These are phyloP conservation scores for Isoetes taiwanensis DNA, from an alignment of 75 land plant species.

Conservation along the genomic window DNA sequence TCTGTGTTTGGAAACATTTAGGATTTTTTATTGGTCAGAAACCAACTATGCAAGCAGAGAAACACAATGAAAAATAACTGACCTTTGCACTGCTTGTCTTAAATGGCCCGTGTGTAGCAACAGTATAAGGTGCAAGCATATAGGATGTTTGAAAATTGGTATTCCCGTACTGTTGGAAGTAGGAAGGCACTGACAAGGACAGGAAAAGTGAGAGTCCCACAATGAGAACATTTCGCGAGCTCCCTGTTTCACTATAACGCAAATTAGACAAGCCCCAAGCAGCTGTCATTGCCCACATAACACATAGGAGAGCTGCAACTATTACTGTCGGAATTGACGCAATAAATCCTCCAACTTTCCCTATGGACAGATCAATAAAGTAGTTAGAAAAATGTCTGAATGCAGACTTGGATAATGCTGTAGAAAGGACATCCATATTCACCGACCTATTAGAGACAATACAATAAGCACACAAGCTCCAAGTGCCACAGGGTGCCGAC, in stretches of 20 bases:
- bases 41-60: neutral
- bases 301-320: constrained; percentile 55
- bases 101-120: constrained; percentile 61
- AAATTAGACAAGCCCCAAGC: constrained; percentile 67
- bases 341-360: constrained; percentile 74
- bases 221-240: constrained; percentile 59
- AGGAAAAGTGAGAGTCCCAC: constrained; percentile 75
- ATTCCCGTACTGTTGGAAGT: constrained; percentile 65
- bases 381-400: neutral
- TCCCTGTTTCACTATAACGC: constrained; percentile 55
- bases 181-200: constrained; percentile 70
- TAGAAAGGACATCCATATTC: neutral
- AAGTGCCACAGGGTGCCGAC: constrained; percentile 55
- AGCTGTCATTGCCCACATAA: constrained; percentile 59
- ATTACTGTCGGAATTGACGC: constrained; percentile 75
- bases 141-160: constrained; percentile 28
- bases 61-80: constrained; percentile 23
- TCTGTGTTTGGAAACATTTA: no score
- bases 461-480: constrained; percentile 74
- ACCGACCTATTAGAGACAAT: constrained; percentile 64
- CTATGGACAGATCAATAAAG: constrained; percentile 21
- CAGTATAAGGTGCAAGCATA: no score
- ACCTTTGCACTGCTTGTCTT: constrained; percentile 40
- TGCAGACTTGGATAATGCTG: neutral
- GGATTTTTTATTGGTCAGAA: neutral